These are phyloP conservation scores for Halophytophthora polymorphica DNA, from an alignment of 352 stramenopile genomes.

Conservation along the genomic window DNA sequence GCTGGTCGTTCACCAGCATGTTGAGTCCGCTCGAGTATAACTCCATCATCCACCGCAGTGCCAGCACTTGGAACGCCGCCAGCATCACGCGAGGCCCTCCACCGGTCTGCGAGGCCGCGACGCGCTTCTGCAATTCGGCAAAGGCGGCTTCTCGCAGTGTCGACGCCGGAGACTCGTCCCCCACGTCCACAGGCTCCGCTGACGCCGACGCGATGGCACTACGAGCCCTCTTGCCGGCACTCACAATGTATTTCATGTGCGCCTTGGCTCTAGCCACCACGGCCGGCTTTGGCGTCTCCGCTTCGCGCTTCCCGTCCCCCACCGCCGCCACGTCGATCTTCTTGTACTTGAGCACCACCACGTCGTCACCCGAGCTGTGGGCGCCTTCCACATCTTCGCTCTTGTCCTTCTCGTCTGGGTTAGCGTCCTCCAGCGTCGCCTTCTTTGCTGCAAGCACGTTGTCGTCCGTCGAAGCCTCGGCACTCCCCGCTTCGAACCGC, in stretches of 20 bases:
- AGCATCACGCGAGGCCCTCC: slow-evolving; percentile 44
- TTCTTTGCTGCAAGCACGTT: slow-evolving; percentile 10
- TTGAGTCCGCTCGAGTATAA: slow-evolving; percentile 64
- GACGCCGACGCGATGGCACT: slow-evolving; percentile 38
- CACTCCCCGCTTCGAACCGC: slow-evolving; percentile 50
- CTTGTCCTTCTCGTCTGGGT: slow-evolving; percentile 13
- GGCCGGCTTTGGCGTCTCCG: slow-evolving; percentile 11
- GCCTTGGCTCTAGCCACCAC: slow-evolving; percentile 22
- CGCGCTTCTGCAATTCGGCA: slow-evolving; percentile 25
- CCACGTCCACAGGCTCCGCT: slow-evolving; percentile 4
- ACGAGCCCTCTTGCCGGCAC: slow-evolving; percentile 39
- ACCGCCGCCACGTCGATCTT: slow-evolving; percentile 28
- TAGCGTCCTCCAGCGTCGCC: slow-evolving; percentile 19
- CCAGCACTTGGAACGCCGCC: slow-evolving; percentile 70
- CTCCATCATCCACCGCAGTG: slow-evolving; percentile 79
- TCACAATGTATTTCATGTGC: slow-evolving; percentile 45
- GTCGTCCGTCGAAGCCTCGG: slow-evolving; percentile 10
- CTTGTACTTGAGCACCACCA: slow-evolving; percentile 35
- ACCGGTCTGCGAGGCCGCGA: slow-evolving; percentile 16
- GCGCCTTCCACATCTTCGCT: slow-evolving; percentile 11
- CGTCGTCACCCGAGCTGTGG: slow-evolving; percentile 4
- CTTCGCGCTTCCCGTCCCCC: slow-evolving; percentile 13
- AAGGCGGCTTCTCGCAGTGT: slow-evolving; percentile 23
- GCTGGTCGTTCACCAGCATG: slow-evolving; percentile 81
- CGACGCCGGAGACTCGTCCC: slow-evolving; percentile 9